Evolutionary conservation across 139 green algal species (phyloP), one percentile per base, ranked within the genome.

Genomic region (Picochlorum sp.): DNA sequence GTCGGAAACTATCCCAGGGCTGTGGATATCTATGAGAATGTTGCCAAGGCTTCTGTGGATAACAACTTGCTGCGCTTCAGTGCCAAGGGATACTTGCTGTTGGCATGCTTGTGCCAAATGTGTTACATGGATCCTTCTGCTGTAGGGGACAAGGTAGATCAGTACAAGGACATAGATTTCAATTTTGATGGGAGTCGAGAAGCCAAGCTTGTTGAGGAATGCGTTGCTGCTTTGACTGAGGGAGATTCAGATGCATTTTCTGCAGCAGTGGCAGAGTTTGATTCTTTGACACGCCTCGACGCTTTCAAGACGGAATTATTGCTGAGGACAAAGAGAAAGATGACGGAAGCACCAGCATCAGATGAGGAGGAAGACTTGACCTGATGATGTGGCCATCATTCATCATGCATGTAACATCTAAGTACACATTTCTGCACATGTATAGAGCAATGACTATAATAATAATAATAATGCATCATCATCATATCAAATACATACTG

Each of bases 51-150:
- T 1, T 77, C 77, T 18, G 65, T 93, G 51, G 88, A 95, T 49
- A 97, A 94, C 83, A 96, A 98, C 80, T 83, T 98, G 58, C 84
- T 98, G 23, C 91, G 50, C 7, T 69, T 65, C 26, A 47, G n/a
- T 23, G 88, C 85, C 6, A 95, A 95, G 64, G 86, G 86, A 44
- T 89, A 98, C 81, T 79, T 98, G 47, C 80, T 98, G 30, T 84
- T 90, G 60, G 88, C 93, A 1, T 92, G 90, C 51, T 83, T 98
- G 65, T 98, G 93, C 80, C 72, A 70, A 20, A 58, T 98, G 60
- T 57, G 52, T 63, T 68, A 66, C 56, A 73, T 49, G 13, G 60
- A 73, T 18, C 51, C 68, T 44, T 38, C 49, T 10, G 55, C 47
- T 4, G 62, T 75, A 26, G 38, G 34, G 11, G 49, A 31, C 16